These are phyloP conservation scores for Globisporangium middletonii DNA, from an alignment of 352 stramenopile species.

Conservation along the genomic window DNA sequence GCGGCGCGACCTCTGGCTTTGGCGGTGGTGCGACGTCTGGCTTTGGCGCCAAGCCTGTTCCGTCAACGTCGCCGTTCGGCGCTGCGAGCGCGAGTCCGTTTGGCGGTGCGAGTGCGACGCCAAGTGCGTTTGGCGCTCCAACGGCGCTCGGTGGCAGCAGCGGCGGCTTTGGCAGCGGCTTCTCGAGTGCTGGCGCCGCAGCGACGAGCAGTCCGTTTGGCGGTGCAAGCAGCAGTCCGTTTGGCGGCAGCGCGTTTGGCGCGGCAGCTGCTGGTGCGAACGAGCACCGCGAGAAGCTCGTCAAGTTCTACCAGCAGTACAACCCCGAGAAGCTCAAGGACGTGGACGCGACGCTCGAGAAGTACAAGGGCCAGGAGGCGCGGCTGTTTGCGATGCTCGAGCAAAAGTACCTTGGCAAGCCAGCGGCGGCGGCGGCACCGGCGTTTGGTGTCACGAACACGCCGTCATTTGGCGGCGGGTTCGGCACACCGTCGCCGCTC, in stretches of 20 bases:
- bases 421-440: conserved; percentile 7
- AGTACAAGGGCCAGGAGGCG: conserved; percentile 69
- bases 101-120: conserved; percentile 1
- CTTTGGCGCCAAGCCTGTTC: conserved; percentile 30
- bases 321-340: conserved; percentile 66
- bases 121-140: conserved; percentile 9
- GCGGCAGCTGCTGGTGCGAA: conserved; percentile 12
- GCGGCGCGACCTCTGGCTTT: conserved; percentile 15
- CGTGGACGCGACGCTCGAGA: conserved; percentile 60
- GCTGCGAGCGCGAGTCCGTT: conserved; percentile 19
- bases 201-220: not conserved
- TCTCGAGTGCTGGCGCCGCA: not conserved
- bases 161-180: conserved; percentile 11
- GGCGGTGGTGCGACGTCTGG: conserved; percentile 17
- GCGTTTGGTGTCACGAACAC: conserved; percentile 38
- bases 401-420: conserved; percentile 57
- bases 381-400: conserved; percentile 69
- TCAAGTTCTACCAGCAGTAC: conserved; percentile 69
- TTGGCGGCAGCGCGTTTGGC: conserved; percentile 33
- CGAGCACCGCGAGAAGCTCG: conserved; percentile 50
- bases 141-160: conserved; percentile 2
- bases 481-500: conserved; percentile 46
- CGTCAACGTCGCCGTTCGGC: conserved; percentile 42
- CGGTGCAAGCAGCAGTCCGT: conserved; percentile 17
- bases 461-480: conserved; percentile 30